Evolutionary conservation across 768 basidiomycete species (phyloP), one percentile per base, ranked within the genome.

Genomic region (Dioszegia aurantiaca): DNA sequence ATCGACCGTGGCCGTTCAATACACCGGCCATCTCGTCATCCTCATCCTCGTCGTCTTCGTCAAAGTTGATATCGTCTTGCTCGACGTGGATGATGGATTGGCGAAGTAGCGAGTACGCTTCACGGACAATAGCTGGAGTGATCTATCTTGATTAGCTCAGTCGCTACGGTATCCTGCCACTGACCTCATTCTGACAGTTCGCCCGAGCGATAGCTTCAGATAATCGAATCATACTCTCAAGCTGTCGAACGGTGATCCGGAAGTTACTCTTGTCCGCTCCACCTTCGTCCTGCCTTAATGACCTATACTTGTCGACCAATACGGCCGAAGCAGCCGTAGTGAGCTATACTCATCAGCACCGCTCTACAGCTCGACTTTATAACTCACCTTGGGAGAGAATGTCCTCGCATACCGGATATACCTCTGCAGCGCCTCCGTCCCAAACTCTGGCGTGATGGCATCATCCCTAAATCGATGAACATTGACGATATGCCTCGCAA

Each of bases 81-180:
- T 99, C 95, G 60, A 99, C 93, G 70, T 98, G 95, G 68, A 99
- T 97, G 78, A 99, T 99, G 1, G 95, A 98, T 70, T 95, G 93
- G 24, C 89, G 85, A 12, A 99, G 81, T 19, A 99, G 86, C 41
- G 85, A 86, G 78, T 89, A 98, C 1, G 95, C 95, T 77, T 99
- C 95, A 39, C 92, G 86, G 21, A 99, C 94, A 73, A 94, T 93
- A 2, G 84, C 87, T 6, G 94, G 92, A 0, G 84, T 89, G 68
- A 99, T 98, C 89, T 94, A 54, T 23, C 23, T 17, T 27, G n/a
- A 16, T 53, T 52, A 64, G 64, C 30, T 36, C n/a, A 46, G 44
- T 4, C n/a, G 30, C 28, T 12, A 42, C 30, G 27, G 10, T 8
- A 57, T 49, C 4, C 19, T 8, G 40, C 16, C 16, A 75, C 81